These are phyloP conservation scores for Cryptococcus neoformans DNA, from an alignment of 1,284 basidiomycete species.

Conservation along the genomic window DNA sequence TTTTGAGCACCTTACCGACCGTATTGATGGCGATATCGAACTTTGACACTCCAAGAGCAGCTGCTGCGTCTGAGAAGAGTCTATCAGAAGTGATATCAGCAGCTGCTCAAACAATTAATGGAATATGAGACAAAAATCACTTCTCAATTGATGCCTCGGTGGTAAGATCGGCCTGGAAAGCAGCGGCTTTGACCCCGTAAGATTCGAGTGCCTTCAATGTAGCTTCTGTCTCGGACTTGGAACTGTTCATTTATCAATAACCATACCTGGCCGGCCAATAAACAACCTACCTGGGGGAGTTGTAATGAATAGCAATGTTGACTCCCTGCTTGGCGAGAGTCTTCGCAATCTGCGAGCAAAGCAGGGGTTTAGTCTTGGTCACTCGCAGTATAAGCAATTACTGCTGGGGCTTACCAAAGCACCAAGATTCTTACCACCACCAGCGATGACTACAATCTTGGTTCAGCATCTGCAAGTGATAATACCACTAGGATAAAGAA, in stretches of 20 bases:
- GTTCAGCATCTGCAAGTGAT: not conserved
- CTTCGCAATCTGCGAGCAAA: not conserved
- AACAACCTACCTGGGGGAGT: not conserved
- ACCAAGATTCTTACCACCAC: conserved; percentile 4
- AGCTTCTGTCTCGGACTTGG: not conserved
- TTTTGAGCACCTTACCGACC: conserved; percentile 30
- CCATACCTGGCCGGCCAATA: no score
- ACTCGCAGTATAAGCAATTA: not conserved
- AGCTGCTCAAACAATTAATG: not conserved
- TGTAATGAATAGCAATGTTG: conserved; percentile 2
- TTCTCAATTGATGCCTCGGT: not conserved
- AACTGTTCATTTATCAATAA: not conserved
- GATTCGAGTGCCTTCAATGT: not conserved
- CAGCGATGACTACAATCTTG: not conserved
- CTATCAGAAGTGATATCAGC: not conserved
- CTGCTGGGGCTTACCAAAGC: not conserved
- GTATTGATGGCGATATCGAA: conserved; percentile 25
- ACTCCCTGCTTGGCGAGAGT: conserved; percentile 1
- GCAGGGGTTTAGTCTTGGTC: not conserved
- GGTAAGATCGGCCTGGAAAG: conserved; percentile 1
- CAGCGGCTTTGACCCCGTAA: not conserved
- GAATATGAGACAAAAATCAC: not conserved
- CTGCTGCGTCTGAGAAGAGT: not conserved
- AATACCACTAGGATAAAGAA: not conserved
- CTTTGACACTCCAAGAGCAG: conserved; percentile 6